These are phyloP conservation scores for Neoboletus magnificus DNA, from an alignment of 768 basidiomycete genomes.

Conservation along the genomic window DNA sequence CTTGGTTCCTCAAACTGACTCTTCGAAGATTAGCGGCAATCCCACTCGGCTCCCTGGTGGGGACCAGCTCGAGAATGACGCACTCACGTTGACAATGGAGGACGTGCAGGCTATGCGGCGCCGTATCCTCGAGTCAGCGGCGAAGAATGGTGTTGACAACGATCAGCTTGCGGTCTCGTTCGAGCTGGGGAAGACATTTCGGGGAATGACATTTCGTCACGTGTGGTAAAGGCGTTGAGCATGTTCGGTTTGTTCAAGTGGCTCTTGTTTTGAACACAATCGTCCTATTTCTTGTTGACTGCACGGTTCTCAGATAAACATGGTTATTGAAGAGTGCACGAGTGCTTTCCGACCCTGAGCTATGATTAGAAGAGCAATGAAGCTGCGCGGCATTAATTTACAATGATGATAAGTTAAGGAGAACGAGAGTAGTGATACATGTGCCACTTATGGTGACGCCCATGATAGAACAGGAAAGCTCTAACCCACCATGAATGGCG, in stretches of 20 bases:
- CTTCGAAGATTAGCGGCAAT: not conserved
- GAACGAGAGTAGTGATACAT: not conserved
- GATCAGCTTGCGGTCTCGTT: conserved; percentile 19
- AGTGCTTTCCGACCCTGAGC: not conserved
- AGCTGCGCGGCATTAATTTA: not conserved
- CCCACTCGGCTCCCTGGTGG: not conserved
- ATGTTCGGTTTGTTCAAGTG: not conserved
- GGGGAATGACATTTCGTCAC: conserved; percentile 23
- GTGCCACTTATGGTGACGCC: not conserved
- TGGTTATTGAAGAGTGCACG: not conserved
- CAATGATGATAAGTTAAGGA: not conserved
- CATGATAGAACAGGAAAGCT: not conserved
- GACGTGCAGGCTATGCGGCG: conserved; percentile 17
- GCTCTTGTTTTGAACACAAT: not conserved
- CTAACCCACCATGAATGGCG: not conserved
- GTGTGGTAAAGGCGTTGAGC: conserved; percentile 18
- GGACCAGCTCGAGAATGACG: conserved; percentile 2
- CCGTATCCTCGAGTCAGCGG: conserved; percentile 6
- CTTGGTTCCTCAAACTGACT: not conserved
- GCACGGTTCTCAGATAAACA: not conserved
- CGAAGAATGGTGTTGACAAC: not conserved
- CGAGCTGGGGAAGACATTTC: conserved; percentile 19
- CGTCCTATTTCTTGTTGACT: not conserved
- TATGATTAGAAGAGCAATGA: not conserved
- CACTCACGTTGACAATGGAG: conserved; percentile 17